Evolutionary conservation across 352 stramenopile species (phyloP).

Genomic region (Phytophthora citrophthora): DNA sequence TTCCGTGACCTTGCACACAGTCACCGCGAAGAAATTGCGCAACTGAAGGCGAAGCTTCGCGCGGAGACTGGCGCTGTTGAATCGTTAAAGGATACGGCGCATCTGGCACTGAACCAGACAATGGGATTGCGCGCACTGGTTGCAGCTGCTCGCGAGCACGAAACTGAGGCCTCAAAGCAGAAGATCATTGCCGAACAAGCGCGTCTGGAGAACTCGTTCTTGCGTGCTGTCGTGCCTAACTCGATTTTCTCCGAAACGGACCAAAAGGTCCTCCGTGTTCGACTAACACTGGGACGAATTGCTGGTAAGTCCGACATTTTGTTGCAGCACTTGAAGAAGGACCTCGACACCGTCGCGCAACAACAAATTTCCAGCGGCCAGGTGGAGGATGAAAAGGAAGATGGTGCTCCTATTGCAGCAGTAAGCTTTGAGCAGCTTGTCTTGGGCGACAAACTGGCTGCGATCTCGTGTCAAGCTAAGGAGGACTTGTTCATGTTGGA

Average conservation of each 20-base stretch:
- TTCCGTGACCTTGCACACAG: constrained; percentile 77
- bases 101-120: constrained; percentile 76
- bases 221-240: constrained; percentile 68
- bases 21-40: constrained; percentile 77
- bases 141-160: constrained; percentile 63
- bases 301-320: constrained; percentile 76
- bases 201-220: constrained; percentile 69
- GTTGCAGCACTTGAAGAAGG: constrained; percentile 69
- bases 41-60: constrained; percentile 77
- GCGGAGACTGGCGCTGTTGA: constrained; percentile 73
- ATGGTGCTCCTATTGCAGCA: constrained; percentile 17
- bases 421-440: constrained; percentile 60
- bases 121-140: constrained; percentile 72
- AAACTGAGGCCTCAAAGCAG: constrained; percentile 74
- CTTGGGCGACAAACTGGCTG: constrained; percentile 65
- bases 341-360: constrained; percentile 57
- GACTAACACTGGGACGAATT: constrained; percentile 67
- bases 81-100: constrained; percentile 75
- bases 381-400: constrained; percentile 43
- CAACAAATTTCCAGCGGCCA: constrained; percentile 15
- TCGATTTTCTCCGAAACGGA: constrained; percentile 81
- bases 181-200: constrained; percentile 72
- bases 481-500: constrained; percentile 81
- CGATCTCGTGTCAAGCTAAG: constrained; percentile 64
- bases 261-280: constrained; percentile 74